These are phyloP conservation scores for Hymenoscyphus fructigenus DNA, from an alignment of 2,329 filamentous ascomycete species.

Conservation along the genomic window DNA sequence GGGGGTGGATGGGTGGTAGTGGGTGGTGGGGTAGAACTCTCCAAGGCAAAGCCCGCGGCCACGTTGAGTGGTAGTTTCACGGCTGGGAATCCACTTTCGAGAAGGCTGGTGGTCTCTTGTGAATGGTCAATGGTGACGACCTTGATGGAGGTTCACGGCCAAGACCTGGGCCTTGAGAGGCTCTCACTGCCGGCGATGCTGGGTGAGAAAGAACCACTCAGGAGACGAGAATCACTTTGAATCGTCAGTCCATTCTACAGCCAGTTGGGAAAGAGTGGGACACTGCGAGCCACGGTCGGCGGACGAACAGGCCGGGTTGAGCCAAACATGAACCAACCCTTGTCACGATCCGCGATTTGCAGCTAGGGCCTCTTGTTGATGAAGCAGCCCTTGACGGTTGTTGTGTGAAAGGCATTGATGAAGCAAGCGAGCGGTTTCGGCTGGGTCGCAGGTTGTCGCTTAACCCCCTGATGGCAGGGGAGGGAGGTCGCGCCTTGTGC, in stretches of 20 bases:
- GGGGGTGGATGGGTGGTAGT: not conserved
- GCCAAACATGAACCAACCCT: not conserved
- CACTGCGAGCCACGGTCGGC: not conserved
- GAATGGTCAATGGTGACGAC: not conserved
- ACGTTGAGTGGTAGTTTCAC: conserved; percentile 3
- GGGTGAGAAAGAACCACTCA: not conserved
- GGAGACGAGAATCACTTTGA: not conserved
- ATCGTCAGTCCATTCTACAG: not conserved
- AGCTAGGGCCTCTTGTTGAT: not conserved
- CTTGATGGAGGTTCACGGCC: not conserved
- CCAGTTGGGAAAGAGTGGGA: not conserved
- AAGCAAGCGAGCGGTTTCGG: conserved; percentile 33
- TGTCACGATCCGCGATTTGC: conserved; percentile 1
- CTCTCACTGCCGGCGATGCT: not conserved
- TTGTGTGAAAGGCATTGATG: conserved; percentile 31
- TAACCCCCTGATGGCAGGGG: conserved; percentile 21
- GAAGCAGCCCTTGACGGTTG: conserved; percentile 21
- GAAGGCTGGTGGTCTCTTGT: not conserved
- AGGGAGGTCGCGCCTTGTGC: not conserved
- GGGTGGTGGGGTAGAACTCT: conserved; percentile 1
- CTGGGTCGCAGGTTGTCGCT: conserved; percentile 35
- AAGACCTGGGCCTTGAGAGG: not conserved
- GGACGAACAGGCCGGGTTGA: not conserved
- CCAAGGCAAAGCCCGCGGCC: not conserved
- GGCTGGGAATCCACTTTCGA: not conserved